phyloP scores from a whole-genome alignment of 2,329 filamentous ascomycete genomes.

The Penicillium vulpinum region DNA sequence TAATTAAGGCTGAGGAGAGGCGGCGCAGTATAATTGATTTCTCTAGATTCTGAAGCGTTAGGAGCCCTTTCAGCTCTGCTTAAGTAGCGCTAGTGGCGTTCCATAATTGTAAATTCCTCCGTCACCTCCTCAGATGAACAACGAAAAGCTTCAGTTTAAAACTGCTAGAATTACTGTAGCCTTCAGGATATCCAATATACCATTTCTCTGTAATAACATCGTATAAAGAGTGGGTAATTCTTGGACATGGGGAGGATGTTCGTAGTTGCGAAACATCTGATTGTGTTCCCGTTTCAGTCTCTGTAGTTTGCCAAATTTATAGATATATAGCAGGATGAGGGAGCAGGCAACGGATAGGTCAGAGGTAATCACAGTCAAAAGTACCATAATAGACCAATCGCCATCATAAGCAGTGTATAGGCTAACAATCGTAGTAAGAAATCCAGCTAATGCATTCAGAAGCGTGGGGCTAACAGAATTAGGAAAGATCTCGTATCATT shows the following conservation, averaged over 20 bases:
- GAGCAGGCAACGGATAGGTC: conserved; percentile 21
- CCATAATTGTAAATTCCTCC: too few species aligned
- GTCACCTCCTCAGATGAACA: too few species aligned
- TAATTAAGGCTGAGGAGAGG: too few species aligned
- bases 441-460: conserved; percentile 52
- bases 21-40: too few species aligned
- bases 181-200: too few species aligned
- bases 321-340: conserved; percentile 33
- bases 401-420: conserved; percentile 52
- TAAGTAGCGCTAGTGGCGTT: too few species aligned
- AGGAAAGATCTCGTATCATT: background rate
- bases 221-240: background rate
- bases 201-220: too few species aligned
- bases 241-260: background rate
- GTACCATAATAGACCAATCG: conserved; percentile 47
- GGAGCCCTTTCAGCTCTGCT: too few species aligned
- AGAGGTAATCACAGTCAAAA: conserved; percentile 40
- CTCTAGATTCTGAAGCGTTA: too few species aligned
- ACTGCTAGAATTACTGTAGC: too few species aligned
- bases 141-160: too few species aligned
- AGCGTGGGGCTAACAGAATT: conserved; percentile 30
- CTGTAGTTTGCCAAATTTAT: conserved; percentile 40
- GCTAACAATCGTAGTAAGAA: conserved; percentile 52
- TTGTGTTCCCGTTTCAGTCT: conserved; percentile 23
- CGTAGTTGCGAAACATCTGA: background rate